Base-by-base conservation (phyloP, 2,329 filamentous ascomycete genomes). In the Neurospora crassa region DNA sequence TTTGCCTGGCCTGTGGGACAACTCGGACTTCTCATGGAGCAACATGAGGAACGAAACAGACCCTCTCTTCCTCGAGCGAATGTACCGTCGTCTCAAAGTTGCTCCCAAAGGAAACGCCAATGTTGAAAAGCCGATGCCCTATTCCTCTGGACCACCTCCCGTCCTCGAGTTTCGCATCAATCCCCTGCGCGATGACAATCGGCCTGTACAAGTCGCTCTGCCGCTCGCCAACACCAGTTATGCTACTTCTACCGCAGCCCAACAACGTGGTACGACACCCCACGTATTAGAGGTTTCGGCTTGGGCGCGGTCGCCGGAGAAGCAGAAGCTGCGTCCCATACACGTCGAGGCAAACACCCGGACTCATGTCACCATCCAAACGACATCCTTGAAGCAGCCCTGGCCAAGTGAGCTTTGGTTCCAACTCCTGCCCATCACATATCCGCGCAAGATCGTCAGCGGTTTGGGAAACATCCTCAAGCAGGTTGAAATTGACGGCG, bases 381-480 rank as follows among this genome's bases (percentile, higher is more conserved):
- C 53, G 24, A 63, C 53, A 16, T 63, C 53, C 14, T 34, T 63
- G 24, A 29, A 63, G 24, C 24, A 63, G 24, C 53, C 47, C 20
- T 53, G 47, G 12, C 12, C 6, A 53, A 53, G 47, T 14, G 20
- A 16, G 20, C 2, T 11, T 24, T 6, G 12, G 74, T 77, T 82
- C 0, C 84, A 90, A 0, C 80, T 94, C 3, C 79, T 89, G 12
- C 88, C 91, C 1, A 79, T 94, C 43, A 92, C 91, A 0, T 78
- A 81, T 6, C 85, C 90, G 18, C 87, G 91, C 20, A 82, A 81
- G 67, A 89, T 96, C 43, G 81, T 85, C 1, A 86, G 87, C 45
- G 89, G 89, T 43, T 88, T 94, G 76, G 93, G 93, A 3, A 96
- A 96, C 79, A 95, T 96, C 70, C 83, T 96, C 29, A 88, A 90